These are phyloP conservation scores for Rubia peregrina DNA, from an alignment of 305 asterid genomes.

Conservation along the genomic window DNA sequence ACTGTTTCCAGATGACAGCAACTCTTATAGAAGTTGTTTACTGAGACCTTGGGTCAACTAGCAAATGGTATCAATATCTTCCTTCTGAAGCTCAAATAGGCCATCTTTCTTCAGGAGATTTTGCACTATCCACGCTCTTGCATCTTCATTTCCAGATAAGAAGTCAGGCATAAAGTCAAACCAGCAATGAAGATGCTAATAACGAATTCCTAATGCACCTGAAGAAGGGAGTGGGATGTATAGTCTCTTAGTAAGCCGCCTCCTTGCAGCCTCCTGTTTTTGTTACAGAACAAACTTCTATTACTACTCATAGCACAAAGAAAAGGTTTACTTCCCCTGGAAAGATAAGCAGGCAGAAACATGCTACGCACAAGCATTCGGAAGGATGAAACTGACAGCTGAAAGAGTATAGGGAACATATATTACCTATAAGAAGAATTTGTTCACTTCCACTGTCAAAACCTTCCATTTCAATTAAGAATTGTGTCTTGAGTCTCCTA, in stretches of 20 bases:
- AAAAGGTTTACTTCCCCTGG: not conserved
- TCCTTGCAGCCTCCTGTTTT: constrained; percentile 89
- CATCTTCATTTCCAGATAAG: constrained; percentile 50
- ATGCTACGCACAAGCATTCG: not conserved
- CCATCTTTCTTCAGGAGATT: constrained; percentile 87
- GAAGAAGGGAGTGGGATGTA: constrained; percentile 95
- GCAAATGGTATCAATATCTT: constrained; percentile 68
- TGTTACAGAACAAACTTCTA: constrained; percentile 1
- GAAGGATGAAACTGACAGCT: not conserved
- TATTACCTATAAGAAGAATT: constrained; percentile 80
- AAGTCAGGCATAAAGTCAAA: constrained; percentile 1
- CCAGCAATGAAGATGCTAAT: not conserved
- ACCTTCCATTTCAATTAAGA: constrained; percentile 99
- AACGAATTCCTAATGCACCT: constrained; percentile 36
- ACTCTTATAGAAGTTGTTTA: constrained; percentile 12
- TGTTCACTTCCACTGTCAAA: constrained; percentile 86
- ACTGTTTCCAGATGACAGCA: constrained; percentile 15
- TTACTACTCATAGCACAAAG: not conserved
- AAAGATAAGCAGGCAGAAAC: not conserved
- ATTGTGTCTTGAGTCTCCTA: constrained; percentile 94
- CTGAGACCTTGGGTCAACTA: constrained; percentile 66
- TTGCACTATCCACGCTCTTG: constrained; percentile 87
- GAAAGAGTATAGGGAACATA: constrained; percentile 14
- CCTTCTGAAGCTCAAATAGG: constrained; percentile 60
- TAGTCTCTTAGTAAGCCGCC: constrained; percentile 92